A percentile compares a stretch with the other conserved stretches of the same genome.
These are phyloP conservation scores for Dryadomyces quercus-mongolicae DNA, from an alignment of 2,329 filamentous ascomycete genomes.

Conservation along the genomic window DNA sequence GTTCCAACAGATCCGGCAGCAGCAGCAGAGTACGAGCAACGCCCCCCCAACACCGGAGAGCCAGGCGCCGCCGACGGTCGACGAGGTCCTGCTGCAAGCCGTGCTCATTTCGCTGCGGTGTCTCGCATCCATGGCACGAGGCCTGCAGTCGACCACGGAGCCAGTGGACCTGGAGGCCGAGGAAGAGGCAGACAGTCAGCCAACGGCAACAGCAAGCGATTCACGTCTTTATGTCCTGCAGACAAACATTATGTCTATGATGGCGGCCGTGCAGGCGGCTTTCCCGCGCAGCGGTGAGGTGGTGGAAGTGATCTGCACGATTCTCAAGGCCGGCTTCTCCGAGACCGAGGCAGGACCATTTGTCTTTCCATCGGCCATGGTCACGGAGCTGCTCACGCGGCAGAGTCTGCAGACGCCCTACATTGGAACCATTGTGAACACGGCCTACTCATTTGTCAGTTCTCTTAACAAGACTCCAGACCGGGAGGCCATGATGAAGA, in stretches of 20 bases:
- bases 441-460: constrained; percentile 57
- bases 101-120: constrained; percentile 50
- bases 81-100: constrained; percentile 36
- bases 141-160: constrained; percentile 57
- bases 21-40: neutral
- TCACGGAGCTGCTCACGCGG: constrained; percentile 54
- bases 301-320: constrained; percentile 57
- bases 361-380: constrained; percentile 54
- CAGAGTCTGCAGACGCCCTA: constrained; percentile 49
- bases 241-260: constrained; percentile 30
- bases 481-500: constrained; percentile 27
- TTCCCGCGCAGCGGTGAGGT: constrained; percentile 54
- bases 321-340: constrained; percentile 63
- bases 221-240: constrained; percentile 26
- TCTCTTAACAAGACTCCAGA: constrained; percentile 37
- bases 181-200: neutral
- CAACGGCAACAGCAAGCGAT: neutral
- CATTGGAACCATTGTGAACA: constrained; percentile 57
- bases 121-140: constrained; percentile 57
- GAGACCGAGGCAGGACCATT: constrained; percentile 66
- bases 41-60: neutral
- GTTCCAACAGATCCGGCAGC: constrained; percentile 10
- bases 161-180: constrained; percentile 49
- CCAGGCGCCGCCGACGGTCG: constrained; percentile 13
- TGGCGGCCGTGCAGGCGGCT: constrained; percentile 33